These are phyloP conservation scores for Xylariales sp. DNA, from an alignment of 2,329 filamentous ascomycete species.

Conservation along the genomic window DNA sequence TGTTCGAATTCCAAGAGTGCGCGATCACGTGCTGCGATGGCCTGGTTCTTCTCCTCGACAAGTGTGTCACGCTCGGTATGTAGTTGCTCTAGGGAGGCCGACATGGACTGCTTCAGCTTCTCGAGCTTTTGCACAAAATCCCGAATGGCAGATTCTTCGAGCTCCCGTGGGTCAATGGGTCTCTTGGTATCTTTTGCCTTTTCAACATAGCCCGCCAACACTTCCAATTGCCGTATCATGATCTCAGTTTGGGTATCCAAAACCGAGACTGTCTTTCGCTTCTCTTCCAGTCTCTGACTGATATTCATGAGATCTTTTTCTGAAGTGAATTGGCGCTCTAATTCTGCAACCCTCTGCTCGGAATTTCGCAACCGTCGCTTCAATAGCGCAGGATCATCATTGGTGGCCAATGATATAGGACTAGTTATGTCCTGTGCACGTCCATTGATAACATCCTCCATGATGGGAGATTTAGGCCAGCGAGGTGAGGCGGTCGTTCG, in stretches of 20 bases:
- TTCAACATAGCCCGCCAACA: conserved; percentile 83
- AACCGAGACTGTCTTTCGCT: conserved; percentile 91
- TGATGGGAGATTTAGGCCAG: conserved; percentile 65
- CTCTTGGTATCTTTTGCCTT: conserved; percentile 78
- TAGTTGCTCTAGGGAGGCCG: conserved; percentile 53
- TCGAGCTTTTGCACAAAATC: conserved; percentile 77
- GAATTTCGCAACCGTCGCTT: conserved; percentile 75
- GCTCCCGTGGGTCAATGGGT: conserved; percentile 72
- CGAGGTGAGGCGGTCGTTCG: conserved; percentile 59
- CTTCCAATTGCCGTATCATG: conserved; percentile 86
- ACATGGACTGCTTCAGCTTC: conserved; percentile 55
- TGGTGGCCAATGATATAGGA: conserved; percentile 58
- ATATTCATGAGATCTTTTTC: conserved; percentile 68
- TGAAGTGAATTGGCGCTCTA: conserved; percentile 71
- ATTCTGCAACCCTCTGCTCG: conserved; percentile 79
- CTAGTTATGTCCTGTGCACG: conserved; percentile 63
- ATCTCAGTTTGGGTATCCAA: conserved; percentile 93
- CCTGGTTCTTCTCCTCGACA: conserved; percentile 77
- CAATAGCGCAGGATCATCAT: conserved; percentile 62
- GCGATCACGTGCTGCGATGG: conserved; percentile 84
- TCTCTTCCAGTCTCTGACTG: conserved; percentile 85
- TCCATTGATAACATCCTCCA: conserved; percentile 46
- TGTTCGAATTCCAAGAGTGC: conserved; percentile 95
- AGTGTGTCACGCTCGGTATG: conserved; percentile 73
- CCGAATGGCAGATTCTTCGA: conserved; percentile 88